A percentile compares a stretch with the other conserved stretches of the same genome.
phyloP scores from a whole-genome alignment of 805 yeast genomes.

The Sugiyamaella floridensis region DNA sequence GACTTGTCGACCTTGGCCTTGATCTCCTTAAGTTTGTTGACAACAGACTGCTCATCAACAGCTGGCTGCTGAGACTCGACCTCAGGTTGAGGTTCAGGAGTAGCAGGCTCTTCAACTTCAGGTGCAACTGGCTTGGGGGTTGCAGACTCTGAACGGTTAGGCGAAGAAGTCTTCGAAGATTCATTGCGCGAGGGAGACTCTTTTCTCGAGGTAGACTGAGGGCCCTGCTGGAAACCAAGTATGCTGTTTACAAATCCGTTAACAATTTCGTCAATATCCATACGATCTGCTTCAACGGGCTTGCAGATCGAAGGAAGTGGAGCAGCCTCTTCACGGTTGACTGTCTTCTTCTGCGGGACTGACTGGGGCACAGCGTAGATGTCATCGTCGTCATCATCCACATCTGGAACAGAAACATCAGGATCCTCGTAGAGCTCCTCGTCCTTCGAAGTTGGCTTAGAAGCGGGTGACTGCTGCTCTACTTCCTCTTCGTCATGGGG shows the following conservation, averaged over 20 bases:
- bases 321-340: not conserved
- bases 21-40: constrained; percentile 7
- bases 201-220: not conserved
- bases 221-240: not conserved
- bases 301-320: not conserved
- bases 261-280: constrained; percentile 9
- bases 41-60: not conserved
- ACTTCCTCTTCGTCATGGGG: not conserved
- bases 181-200: not conserved
- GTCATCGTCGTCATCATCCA: constrained; percentile 6
- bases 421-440: constrained; percentile 10
- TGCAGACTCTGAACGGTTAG: not conserved
- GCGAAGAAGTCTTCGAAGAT: not conserved
- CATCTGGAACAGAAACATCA: constrained; percentile 12
- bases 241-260: not conserved
- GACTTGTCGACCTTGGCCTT: constrained; percentile 11
- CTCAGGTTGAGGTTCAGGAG: constrained; percentile 2
- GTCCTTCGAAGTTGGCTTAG: constrained; percentile 4
- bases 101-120: constrained; percentile 3
- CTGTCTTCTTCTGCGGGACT: not conserved
- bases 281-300: constrained; percentile 1
- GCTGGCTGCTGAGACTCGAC: not conserved
- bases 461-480: constrained; percentile 5
- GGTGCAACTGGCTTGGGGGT: constrained; percentile 1
- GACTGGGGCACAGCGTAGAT: constrained; percentile 6